phyloP scores from a whole-genome alignment of 352 stramenopile genomes.

The Phytophthora sansomeana region DNA sequence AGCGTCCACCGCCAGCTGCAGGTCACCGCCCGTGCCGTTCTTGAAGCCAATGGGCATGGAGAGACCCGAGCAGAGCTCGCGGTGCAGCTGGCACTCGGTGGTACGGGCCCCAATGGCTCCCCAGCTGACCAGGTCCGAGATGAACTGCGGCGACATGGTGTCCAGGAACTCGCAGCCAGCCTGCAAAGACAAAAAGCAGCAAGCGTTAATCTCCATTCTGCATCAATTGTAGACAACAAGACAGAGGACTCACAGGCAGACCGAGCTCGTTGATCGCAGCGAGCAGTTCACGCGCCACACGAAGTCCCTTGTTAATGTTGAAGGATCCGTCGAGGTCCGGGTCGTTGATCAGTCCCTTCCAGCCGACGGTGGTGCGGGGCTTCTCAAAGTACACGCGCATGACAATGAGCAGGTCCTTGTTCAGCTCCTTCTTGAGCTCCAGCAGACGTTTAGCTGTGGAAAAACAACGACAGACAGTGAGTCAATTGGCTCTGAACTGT shows the following conservation, averaged over 20 bases:
- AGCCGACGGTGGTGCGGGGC: conserved; percentile 89
- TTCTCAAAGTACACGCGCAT: conserved; percentile 95
- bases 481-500: background rate
- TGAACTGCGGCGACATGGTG: conserved; percentile 93
- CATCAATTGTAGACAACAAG: too few relatives aligned
- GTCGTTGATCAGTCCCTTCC: conserved; percentile 93
- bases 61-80: conserved; percentile 89
- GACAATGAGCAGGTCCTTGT: conserved; percentile 87
- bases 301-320: conserved; percentile 93
- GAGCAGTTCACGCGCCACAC: conserved; percentile 83
- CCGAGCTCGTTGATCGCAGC: conserved; percentile 89
- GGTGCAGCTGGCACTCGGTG: conserved; percentile 91
- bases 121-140: conserved; percentile 90
- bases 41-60: conserved; percentile 94
- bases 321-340: conserved; percentile 90
- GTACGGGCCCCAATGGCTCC: conserved; percentile 91
- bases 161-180: conserved; percentile 91
- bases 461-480: background rate
- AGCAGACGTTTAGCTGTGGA: conserved; percentile 68
- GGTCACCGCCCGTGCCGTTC: conserved; percentile 88
- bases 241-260: conserved; percentile 48
- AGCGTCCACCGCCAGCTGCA: conserved; percentile 89
- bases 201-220: background rate
- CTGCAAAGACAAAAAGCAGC: conserved; percentile 7
- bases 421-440: conserved; percentile 73